phyloP scores from a whole-genome alignment of 306 rosid species.

The Boehmeria nivea region DNA sequence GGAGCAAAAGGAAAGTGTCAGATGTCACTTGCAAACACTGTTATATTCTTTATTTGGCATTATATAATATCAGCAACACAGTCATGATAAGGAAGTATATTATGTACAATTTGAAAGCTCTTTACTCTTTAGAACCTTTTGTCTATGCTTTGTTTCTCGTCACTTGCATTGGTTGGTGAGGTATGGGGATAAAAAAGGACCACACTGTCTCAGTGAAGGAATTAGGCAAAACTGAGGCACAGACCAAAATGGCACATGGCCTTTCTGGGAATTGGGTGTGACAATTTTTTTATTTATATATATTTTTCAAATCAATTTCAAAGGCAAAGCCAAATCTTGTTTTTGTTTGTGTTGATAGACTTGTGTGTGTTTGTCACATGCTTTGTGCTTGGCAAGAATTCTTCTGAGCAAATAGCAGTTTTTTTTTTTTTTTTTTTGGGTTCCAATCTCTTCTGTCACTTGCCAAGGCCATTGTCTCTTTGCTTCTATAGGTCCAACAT shows the following conservation, averaged over 20 bases:
- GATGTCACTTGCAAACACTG: not conserved
- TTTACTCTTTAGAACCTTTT: no score
- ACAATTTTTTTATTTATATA: no score
- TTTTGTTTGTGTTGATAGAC: no score
- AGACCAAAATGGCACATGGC: slow-evolving; percentile 11
- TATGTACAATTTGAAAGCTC: no score
- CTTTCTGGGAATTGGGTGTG: not conserved
- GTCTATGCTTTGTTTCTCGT: no score
- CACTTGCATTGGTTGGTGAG: not conserved
- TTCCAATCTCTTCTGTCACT: not conserved
- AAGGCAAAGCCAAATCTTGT: not conserved
- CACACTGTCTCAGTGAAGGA: slow-evolving; percentile 1
- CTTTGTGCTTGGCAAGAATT: not conserved
- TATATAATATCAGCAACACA: no score
- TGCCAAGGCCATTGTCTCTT: not conserved
- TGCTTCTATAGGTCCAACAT: not conserved
- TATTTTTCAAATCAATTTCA: slow-evolving; percentile 4
- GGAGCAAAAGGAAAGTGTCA: not conserved
- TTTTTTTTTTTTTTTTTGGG: not conserved
- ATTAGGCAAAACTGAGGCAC: slow-evolving; percentile 1
- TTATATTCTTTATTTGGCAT: no score
- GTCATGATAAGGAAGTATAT: no score
- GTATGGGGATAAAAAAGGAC: slow-evolving; percentile 12
- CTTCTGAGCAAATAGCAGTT: not conserved
- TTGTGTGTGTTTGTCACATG: no score